These are phyloP conservation scores for Nicotiana obtusifolia DNA, from an alignment of 257 asterid genomes.

Conservation along the genomic window DNA sequence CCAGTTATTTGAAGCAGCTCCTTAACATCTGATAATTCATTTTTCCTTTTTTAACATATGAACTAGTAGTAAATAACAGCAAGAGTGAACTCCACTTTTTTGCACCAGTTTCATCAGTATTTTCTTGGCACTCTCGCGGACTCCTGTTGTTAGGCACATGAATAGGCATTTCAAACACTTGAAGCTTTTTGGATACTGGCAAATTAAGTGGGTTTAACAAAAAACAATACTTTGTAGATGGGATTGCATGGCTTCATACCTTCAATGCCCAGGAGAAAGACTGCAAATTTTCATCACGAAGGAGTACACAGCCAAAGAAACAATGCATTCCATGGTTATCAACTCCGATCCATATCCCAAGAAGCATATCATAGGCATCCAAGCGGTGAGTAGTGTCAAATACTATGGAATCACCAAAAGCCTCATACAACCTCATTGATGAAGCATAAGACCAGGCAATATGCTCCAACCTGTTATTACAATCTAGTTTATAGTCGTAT, in stretches of 20 bases:
- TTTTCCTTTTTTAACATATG: neutral
- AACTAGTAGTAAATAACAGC: neutral
- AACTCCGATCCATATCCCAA: constrained; percentile 78
- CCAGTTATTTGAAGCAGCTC: neutral
- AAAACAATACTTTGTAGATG: neutral
- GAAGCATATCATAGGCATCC: constrained; percentile 93
- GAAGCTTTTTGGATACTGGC: neutral
- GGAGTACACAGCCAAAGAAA: constrained; percentile 56
- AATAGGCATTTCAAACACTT: constrained; percentile 3
- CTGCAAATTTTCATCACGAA: constrained; percentile 56
- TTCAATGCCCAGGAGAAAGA: constrained; percentile 83
- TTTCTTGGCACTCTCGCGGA: neutral
- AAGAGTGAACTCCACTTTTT: neutral
- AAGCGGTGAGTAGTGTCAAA: constrained; percentile 94
- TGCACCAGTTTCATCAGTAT: neutral
- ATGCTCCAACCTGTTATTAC: constrained; percentile 72
- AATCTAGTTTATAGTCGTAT: constrained; percentile 75
- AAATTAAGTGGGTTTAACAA: neutral
- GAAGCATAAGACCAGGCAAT: constrained; percentile 97
- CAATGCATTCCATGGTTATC: constrained; percentile 53
- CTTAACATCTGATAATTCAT: neutral
- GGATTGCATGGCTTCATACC: constrained; percentile 36
- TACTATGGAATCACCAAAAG: constrained; percentile 88
- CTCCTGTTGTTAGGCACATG: neutral
- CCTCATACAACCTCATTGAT: constrained; percentile 70